Percentiles rank a stretch among this genome's conserved stretches.
These are phyloP conservation scores for Arthrobotrys musiformis DNA, from an alignment of 2,329 filamentous ascomycete genomes.

Conservation along the genomic window DNA sequence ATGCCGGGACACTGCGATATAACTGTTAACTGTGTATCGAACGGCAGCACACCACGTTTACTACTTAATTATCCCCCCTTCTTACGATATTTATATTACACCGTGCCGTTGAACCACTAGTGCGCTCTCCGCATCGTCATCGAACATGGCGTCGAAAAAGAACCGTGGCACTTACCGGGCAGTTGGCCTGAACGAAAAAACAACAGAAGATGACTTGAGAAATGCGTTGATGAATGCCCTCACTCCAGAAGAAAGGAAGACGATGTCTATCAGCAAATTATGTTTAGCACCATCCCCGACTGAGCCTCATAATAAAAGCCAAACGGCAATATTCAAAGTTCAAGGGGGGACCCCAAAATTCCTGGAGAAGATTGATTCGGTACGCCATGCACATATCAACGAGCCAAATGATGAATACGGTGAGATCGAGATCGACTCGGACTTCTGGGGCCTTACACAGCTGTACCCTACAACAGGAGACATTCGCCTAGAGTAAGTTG, in stretches of 20 bases:
- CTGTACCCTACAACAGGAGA: slow-evolving; percentile 36
- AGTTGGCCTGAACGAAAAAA: background rate
- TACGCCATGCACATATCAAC: background rate
- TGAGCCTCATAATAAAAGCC: background rate
- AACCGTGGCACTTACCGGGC: slow-evolving; percentile 23
- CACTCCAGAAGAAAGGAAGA: background rate
- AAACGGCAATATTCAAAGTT: slow-evolving; percentile 38
- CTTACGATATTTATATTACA: background rate
- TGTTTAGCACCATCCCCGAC: slow-evolving; percentile 22
- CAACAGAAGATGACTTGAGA: slow-evolving; percentile 12
- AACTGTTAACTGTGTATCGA: background rate
- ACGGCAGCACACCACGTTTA: background rate
- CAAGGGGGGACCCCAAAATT: background rate
- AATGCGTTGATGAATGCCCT: background rate
- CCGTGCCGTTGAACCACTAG: too few species aligned
- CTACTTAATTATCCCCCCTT: background rate
- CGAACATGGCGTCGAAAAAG: background rate
- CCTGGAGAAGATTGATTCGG: background rate
- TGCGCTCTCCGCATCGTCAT: background rate
- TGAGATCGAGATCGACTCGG: slow-evolving; percentile 33
- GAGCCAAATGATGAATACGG: background rate
- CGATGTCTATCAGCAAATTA: slow-evolving; percentile 7
- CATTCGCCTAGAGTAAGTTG: slow-evolving; percentile 50
- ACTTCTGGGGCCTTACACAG: slow-evolving; percentile 57
- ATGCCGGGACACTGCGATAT: too few species aligned